A percentile compares a stretch with the other conserved stretches of the same genome.
Conservation (phyloP, 352 stramenopile genomes). For the Phytopythium boreale region DNA sequence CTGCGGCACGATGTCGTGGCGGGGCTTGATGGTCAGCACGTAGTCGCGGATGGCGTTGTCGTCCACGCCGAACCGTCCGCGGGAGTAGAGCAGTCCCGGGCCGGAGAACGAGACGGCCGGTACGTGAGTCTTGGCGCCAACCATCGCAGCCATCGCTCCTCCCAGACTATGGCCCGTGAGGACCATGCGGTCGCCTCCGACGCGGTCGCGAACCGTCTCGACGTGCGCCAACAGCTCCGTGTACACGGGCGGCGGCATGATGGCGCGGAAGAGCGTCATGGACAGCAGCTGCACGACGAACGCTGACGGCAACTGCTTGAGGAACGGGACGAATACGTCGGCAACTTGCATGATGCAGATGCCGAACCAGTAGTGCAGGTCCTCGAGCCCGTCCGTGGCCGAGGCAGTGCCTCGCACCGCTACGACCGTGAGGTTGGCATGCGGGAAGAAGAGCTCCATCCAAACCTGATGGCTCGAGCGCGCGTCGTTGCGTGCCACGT, state of each 20-base stretch:
- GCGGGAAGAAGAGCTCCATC: conserved; percentile 81
- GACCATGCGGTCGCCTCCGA: conserved; percentile 66
- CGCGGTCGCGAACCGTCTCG: conserved; percentile 43
- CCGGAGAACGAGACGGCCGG: conserved; percentile 82
- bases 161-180: conserved; percentile 84
- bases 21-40: conserved; percentile 83
- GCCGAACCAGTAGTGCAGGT: conserved; percentile 87
- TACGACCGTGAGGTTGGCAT: conserved; percentile 84
- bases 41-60: conserved; percentile 80
- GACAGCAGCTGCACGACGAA: conserved; percentile 86
- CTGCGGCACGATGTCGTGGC: conserved; percentile 72
- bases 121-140: conserved; percentile 79
- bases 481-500: conserved; percentile 70
- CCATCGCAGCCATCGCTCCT: conserved; percentile 81
- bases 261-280: conserved; percentile 58
- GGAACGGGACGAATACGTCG: conserved; percentile 83
- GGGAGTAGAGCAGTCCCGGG: conserved; percentile 73
- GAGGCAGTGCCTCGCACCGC: conserved; percentile 81
- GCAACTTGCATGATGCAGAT: conserved; percentile 85
- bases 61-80: conserved; percentile 68
- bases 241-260: conserved; percentile 84
- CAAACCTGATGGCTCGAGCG: conserved; percentile 69
- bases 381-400: conserved; percentile 78
- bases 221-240: conserved; percentile 69
- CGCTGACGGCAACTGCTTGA: conserved; percentile 73